A percentile compares a stretch with the other conserved stretches of the same genome.
Evolutionary conservation across 352 stramenopile genomes (phyloP).

Genomic region (Albugo candida): DNA sequence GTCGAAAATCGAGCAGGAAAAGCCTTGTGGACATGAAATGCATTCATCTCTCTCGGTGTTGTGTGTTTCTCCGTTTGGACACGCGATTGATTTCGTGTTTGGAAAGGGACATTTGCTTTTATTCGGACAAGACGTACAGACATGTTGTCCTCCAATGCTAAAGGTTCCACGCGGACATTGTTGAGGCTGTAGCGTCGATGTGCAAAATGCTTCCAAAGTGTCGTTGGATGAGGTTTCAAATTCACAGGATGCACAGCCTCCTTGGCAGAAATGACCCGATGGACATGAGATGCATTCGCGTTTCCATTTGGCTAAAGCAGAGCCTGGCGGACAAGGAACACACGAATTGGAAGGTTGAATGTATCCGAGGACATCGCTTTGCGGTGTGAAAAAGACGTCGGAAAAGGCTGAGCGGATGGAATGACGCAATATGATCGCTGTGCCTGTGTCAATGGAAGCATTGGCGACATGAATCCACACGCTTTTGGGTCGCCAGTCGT

Average conservation of each 20-base stretch:
- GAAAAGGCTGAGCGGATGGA: neutral
- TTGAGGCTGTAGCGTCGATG: neutral
- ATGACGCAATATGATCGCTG: too few species aligned
- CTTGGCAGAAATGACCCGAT: neutral
- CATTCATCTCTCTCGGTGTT: too few species aligned
- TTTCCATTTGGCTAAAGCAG: slow-evolving; percentile 20
- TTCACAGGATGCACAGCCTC: too few species aligned
- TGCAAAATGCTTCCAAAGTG: too few species aligned
- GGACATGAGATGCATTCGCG: neutral
- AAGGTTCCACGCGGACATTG: slow-evolving; percentile 1
- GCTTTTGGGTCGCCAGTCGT: too few species aligned
- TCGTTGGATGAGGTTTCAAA: too few species aligned
- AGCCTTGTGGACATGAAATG: too few species aligned
- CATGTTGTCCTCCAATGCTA: slow-evolving; percentile 1
- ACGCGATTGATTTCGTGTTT: too few species aligned
- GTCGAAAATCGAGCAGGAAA: too few species aligned
- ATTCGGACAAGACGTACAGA: neutral
- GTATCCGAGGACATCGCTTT: neutral
- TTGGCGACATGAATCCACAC: too few species aligned
- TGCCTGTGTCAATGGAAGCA: too few species aligned
- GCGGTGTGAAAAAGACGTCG: neutral
- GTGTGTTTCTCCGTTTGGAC: too few species aligned
- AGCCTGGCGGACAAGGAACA: slow-evolving; percentile 25
- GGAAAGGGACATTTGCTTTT: neutral
- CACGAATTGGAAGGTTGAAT: neutral